Conservation (phyloP, 164 flowering plant genomes). For the Magnolia kwangsiensis region DNA sequence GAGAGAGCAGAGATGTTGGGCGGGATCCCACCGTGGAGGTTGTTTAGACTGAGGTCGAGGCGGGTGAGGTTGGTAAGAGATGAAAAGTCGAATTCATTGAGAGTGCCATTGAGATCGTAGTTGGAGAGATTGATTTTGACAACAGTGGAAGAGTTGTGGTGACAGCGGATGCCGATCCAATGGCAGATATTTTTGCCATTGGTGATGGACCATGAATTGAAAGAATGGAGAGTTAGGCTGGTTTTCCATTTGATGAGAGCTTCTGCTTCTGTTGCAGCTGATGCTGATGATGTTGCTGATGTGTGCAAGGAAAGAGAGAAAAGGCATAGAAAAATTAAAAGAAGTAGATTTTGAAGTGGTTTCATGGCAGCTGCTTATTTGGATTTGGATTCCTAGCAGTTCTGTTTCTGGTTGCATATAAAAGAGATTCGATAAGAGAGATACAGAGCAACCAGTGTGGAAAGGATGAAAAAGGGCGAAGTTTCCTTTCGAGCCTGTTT, state of each 20-base stretch:
- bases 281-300: background rate
- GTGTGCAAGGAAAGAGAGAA: background rate
- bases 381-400: background rate
- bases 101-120: conserved; percentile 27
- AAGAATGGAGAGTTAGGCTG: conserved; percentile 12
- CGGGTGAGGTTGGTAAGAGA: conserved; percentile 33
- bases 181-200: conserved; percentile 28
- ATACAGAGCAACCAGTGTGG: background rate
- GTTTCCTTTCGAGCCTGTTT: background rate
- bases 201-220: conserved; percentile 35
- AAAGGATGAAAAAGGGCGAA: background rate
- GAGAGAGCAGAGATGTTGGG: conserved; percentile 11
- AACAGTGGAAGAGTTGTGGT: conserved; percentile 10
- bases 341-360: conserved; percentile 1
- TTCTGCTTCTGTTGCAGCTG: conserved; percentile 26
- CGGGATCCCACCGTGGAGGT: conserved; percentile 21
- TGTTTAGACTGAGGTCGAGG: conserved; percentile 31
- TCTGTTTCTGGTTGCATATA: background rate
- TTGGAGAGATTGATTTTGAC: conserved; percentile 18
- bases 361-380: background rate
- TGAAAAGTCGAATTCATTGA: conserved; percentile 30
- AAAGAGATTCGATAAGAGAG: background rate
- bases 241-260: conserved; percentile 39
- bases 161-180: conserved; percentile 43
- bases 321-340: conserved; percentile 3